These are phyloP conservation scores for Fomitopsis pulvina DNA, from an alignment of 768 basidiomycete genomes.

Conservation along the genomic window DNA sequence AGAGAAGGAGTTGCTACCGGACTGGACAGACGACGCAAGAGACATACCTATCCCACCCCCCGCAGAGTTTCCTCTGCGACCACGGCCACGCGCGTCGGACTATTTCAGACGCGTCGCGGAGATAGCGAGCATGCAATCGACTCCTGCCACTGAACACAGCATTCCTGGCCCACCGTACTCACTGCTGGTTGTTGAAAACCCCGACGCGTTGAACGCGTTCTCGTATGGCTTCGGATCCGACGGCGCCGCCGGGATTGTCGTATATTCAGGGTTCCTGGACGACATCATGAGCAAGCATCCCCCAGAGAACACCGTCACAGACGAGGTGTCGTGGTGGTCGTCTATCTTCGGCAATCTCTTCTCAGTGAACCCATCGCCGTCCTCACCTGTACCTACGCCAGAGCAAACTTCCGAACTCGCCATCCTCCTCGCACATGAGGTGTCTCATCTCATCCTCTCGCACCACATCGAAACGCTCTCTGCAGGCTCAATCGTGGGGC, in stretches of 20 bases:
- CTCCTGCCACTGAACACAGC: slow-evolving; percentile 41
- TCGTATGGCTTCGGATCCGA: slow-evolving; percentile 93
- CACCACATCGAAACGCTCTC: slow-evolving; percentile 94
- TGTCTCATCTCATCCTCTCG: slow-evolving; percentile 84
- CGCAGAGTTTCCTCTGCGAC: slow-evolving; percentile 72
- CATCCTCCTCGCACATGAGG: slow-evolving; percentile 87
- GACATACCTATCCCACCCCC: slow-evolving; percentile 71
- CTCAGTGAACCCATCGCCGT: slow-evolving; percentile 24
- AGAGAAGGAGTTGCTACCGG: slow-evolving; percentile 46
- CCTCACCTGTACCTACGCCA: slow-evolving; percentile 54
- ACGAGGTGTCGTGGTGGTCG: slow-evolving; percentile 38
- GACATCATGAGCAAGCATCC: slow-evolving; percentile 60
- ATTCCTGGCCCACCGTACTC: slow-evolving; percentile 85
- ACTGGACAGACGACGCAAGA: slow-evolving; percentile 48
- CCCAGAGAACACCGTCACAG: slow-evolving; percentile 11
- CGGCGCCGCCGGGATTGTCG: slow-evolving; percentile 87
- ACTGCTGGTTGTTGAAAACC: slow-evolving; percentile 81
- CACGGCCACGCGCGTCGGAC: slow-evolving; percentile 74
- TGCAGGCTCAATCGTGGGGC: slow-evolving; percentile 74
- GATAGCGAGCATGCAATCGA: slow-evolving; percentile 37
- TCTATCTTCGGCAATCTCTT: slow-evolving; percentile 40
- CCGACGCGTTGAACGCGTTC: slow-evolving; percentile 85
- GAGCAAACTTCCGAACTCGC: slow-evolving; percentile 88
- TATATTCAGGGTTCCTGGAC: slow-evolving; percentile 91
- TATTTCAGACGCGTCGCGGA: slow-evolving; percentile 55